Percentiles rank a stretch among this genome's conserved stretches.
phyloP scores from a whole-genome alignment of 106 monocot genomes.

The Ottelia alismoides region DNA sequence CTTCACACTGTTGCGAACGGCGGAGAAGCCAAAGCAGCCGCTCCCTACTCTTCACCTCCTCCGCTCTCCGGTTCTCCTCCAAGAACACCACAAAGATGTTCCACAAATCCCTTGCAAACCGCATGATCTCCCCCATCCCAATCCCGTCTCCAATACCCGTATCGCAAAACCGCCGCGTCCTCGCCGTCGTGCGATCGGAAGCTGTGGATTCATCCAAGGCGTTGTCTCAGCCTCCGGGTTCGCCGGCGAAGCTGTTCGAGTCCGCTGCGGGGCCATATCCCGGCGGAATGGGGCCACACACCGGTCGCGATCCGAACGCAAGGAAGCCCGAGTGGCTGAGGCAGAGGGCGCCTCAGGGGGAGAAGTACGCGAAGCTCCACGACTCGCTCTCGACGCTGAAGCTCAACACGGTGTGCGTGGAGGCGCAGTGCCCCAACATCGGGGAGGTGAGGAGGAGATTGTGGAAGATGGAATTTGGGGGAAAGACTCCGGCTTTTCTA shows the following conservation, averaged over 20 bases:
- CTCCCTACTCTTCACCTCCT: background rate
- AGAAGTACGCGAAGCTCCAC: too few species aligned
- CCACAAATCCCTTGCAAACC: background rate
- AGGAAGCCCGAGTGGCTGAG: conserved; percentile 69
- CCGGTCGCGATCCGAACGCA: conserved; percentile 40
- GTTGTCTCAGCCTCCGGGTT: too few species aligned
- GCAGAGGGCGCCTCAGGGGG: too few species aligned
- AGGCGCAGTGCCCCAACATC: conserved; percentile 65
- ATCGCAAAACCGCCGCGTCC: background rate
- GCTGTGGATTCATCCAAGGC: background rate
- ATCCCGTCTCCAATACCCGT: conserved; percentile 1
- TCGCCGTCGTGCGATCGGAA: background rate
- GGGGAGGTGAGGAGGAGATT: conserved; percentile 45
- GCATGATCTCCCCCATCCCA: conserved; percentile 1
- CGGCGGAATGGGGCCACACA: too few species aligned
- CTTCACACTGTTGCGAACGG: too few species aligned
- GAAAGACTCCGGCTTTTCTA: too few species aligned
- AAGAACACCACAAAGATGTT: background rate
- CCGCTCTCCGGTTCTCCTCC: background rate
- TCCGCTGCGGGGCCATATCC: too few species aligned
- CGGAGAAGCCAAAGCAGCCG: too few species aligned
- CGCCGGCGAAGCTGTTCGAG: too few species aligned
- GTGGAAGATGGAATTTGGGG: too few species aligned
- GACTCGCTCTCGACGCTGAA: too few species aligned
- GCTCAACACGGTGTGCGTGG: too few species aligned